Evolutionary conservation across 1,284 basidiomycete species (phyloP).

Genomic region (Anthracocystis panici-leucophaei): DNA sequence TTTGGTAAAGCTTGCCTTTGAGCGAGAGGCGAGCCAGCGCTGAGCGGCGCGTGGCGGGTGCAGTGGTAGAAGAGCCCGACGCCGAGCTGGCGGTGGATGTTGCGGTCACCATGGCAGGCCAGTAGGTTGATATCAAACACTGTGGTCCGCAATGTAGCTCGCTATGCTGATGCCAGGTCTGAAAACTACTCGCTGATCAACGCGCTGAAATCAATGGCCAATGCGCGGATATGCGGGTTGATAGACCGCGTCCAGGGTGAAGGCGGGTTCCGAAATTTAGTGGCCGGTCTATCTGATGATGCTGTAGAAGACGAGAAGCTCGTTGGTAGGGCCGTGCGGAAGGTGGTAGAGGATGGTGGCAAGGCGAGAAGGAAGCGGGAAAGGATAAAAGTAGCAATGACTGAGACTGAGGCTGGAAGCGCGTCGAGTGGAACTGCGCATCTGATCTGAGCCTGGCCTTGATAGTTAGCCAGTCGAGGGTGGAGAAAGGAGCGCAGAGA

Average conservation of each 20-base stretch:
- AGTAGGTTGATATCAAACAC: not conserved
- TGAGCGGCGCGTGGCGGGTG: constrained; percentile 28
- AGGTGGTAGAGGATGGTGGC: not conserved
- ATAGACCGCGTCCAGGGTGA: too few species aligned
- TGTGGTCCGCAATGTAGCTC: not conserved
- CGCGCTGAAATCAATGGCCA: not conserved
- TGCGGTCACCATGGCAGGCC: constrained; percentile 27
- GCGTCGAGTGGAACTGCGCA: constrained; percentile 18
- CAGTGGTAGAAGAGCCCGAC: constrained; percentile 19
- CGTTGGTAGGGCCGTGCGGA: too few species aligned
- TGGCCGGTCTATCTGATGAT: not conserved
- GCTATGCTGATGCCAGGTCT: not conserved
- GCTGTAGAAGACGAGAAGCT: too few species aligned
- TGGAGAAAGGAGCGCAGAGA: not conserved
- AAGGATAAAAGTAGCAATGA: not conserved
- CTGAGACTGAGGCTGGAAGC: not conserved
- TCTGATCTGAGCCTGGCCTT: too few species aligned
- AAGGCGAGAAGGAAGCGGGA: not conserved
- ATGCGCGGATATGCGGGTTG: not conserved
- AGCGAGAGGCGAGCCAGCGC: constrained; percentile 48
- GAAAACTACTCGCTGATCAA: not conserved
- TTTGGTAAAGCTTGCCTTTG: constrained; percentile 54
- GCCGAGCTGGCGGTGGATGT: constrained; percentile 28
- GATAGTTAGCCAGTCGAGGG: too few species aligned
- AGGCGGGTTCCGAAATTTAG: not conserved